Percentiles rank a stretch among this genome's conserved stretches.
phyloP scores from a whole-genome alignment of 2,329 filamentous ascomycete species.

The Orbilia quercus region DNA sequence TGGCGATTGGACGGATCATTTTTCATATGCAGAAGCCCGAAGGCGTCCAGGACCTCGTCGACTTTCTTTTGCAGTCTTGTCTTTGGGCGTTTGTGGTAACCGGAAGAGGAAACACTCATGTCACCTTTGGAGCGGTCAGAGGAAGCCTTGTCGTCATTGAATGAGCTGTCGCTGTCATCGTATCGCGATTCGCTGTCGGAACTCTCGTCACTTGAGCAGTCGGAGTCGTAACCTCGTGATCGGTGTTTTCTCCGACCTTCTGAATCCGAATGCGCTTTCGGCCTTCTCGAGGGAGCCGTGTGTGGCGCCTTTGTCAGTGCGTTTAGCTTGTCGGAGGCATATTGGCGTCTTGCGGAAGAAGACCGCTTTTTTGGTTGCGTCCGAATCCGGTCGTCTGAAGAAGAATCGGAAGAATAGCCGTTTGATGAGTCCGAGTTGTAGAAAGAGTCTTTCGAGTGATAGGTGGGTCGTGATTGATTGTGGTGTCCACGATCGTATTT shows the following conservation, averaged over 20 bases:
- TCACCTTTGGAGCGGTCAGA: conserved; percentile 22
- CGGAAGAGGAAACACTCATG: conserved; percentile 41
- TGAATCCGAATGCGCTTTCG: conserved; percentile 26
- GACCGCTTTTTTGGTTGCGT: conserved; percentile 16
- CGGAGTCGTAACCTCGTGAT: conserved; percentile 13
- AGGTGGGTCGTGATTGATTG: neutral
- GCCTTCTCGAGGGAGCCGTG: neutral
- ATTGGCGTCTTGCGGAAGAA: conserved; percentile 33
- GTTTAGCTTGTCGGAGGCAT: conserved; percentile 29
- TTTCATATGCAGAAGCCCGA: conserved; percentile 51
- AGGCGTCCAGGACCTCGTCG: conserved; percentile 38
- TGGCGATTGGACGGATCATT: conserved; percentile 43
- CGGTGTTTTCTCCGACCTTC: conserved; percentile 17
- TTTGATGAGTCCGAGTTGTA: conserved; percentile 20
- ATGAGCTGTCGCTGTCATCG: neutral
- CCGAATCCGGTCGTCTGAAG: conserved; percentile 3
- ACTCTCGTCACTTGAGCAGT: conserved; percentile 7
- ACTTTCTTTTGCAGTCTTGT: conserved; percentile 46
- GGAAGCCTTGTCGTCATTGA: conserved; percentile 18
- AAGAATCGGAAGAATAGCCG: conserved; percentile 14
- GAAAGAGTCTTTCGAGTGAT: conserved; percentile 6
- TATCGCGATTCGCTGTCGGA: conserved; percentile 11
- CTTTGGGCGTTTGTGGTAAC: conserved; percentile 26
- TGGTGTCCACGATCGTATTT: conserved; percentile 9
- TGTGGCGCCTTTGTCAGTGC: conserved; percentile 19